Evolutionary conservation across 768 basidiomycete species (phyloP).

Genomic region (Trametes coccinea): DNA sequence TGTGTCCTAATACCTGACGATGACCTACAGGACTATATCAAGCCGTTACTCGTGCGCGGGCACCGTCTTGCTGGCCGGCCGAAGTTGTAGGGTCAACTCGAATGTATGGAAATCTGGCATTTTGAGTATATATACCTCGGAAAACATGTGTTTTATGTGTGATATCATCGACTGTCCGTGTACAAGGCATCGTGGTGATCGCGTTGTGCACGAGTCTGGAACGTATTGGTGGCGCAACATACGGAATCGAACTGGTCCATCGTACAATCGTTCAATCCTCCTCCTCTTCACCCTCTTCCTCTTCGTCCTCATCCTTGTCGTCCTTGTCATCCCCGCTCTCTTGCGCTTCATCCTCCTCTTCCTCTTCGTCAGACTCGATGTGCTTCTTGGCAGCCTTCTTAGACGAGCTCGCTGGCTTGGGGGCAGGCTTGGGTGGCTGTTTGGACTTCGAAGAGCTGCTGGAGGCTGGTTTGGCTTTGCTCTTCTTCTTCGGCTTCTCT

Average conservation of each 20-base stretch:
- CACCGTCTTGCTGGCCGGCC: constrained; percentile 36
- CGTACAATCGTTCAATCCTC: constrained; percentile 27
- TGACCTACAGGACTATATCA: constrained; percentile 44
- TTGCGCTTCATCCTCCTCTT: constrained; percentile 45
- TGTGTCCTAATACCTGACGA: too few relatives aligned
- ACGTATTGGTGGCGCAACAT: constrained; percentile 5
- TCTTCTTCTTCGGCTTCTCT: constrained; percentile 45
- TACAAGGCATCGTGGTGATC: constrained; percentile 10
- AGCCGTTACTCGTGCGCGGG: constrained; percentile 52
- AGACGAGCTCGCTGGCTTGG: constrained; percentile 18
- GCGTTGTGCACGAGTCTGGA: neutral
- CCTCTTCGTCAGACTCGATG: constrained; percentile 43
- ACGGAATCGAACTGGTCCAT: neutral
- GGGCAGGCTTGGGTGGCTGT: constrained; percentile 21
- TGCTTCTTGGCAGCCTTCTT: constrained; percentile 22
- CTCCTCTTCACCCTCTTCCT: constrained; percentile 31
- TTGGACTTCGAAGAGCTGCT: constrained; percentile 14
- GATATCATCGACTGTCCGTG: constrained; percentile 23
- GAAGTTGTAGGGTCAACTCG: constrained; percentile 33
- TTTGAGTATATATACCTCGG: constrained; percentile 27
- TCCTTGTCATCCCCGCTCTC: constrained; percentile 42
- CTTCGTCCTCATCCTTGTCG: constrained; percentile 43
- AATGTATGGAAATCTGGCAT: constrained; percentile 6
- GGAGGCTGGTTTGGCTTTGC: constrained; percentile 14
- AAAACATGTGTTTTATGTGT: constrained; percentile 14